These are phyloP conservation scores for Chrysochromulina parva DNA, from an alignment of 78 protist species.

Conservation along the genomic window DNA sequence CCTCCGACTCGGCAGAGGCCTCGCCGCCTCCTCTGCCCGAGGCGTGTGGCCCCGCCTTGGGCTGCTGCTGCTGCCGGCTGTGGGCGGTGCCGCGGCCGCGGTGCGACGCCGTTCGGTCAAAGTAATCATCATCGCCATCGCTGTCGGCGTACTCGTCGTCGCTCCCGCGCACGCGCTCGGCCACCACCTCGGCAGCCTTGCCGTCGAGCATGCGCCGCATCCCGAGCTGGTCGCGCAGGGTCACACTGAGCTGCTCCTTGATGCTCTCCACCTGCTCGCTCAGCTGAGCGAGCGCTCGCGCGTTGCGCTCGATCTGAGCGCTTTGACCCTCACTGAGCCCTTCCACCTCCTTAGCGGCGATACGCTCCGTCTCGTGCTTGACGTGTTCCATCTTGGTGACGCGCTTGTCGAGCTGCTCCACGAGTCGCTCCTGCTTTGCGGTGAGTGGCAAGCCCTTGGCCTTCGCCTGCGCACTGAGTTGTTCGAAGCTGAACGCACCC, in stretches of 20 bases:
- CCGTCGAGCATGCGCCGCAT: no score
- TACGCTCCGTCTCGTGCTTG: neutral
- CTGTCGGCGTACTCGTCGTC: neutral
- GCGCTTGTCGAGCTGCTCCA: conserved; percentile 37
- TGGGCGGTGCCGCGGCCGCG: neutral
- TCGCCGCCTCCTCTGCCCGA: no score
- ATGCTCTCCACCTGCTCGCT: neutral
- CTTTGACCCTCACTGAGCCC: conserved; percentile 7
- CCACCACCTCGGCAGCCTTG: neutral
- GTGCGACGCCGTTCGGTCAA: neutral
- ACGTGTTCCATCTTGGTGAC: neutral
- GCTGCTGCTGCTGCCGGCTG: neutral
- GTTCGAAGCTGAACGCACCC: neutral
- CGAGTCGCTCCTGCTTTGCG: neutral
- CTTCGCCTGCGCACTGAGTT: neutral
- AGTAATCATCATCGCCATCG: neutral
- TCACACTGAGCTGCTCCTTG: neutral
- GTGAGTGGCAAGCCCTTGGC: neutral
- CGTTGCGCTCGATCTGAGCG: neutral
- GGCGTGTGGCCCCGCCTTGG: neutral
- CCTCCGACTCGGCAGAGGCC: neutral
- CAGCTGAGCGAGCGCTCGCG: neutral
- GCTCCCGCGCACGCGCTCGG: neutral
- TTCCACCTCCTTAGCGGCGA: conserved; percentile 27
- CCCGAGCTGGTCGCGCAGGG: neutral